phyloP scores from a whole-genome alignment of 768 basidiomycete genomes.

The Solioccasus polychromus region DNA sequence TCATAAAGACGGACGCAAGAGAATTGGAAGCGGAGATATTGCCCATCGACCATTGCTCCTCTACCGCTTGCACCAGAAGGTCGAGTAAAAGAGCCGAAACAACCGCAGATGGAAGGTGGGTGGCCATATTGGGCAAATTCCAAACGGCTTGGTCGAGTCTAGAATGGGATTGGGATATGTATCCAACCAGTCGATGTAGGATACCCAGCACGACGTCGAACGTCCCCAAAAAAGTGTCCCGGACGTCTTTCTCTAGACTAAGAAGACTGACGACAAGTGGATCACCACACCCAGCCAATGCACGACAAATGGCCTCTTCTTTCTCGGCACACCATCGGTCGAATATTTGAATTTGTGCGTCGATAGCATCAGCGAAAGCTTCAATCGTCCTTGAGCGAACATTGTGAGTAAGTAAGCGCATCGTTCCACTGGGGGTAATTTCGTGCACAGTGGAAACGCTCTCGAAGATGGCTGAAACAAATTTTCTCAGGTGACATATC shows the following conservation, averaged over 20 bases:
- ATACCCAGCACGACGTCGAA: constrained; percentile 57
- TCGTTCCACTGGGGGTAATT: constrained; percentile 22
- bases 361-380: constrained; percentile 77
- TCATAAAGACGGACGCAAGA: constrained; percentile 60
- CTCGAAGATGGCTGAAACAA: constrained; percentile 49
- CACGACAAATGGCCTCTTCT: constrained; percentile 67
- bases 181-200: constrained; percentile 34
- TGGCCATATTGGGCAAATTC: constrained; percentile 40
- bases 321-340: constrained; percentile 67
- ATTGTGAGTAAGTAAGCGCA: constrained; percentile 22
- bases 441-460: constrained; percentile 17
- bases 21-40: constrained; percentile 52
- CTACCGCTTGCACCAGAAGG: constrained; percentile 52
- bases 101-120: constrained; percentile 45
- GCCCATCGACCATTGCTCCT: constrained; percentile 57
- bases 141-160: constrained; percentile 34
- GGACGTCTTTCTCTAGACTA: constrained; percentile 55
- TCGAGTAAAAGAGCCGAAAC: constrained; percentile 62
- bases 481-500: constrained; percentile 59
- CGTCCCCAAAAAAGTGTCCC: constrained; percentile 52
- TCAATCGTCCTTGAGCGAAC: constrained; percentile 61
- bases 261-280: constrained; percentile 60
- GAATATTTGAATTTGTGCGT: constrained; percentile 53
- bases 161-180: constrained; percentile 29
- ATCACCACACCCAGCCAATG: constrained; percentile 45